Percentiles rank a stretch among this genome's conserved stretches.
Conservation (phyloP, 2,329 filamentous ascomycete genomes). For the Phoma sp. region DNA sequence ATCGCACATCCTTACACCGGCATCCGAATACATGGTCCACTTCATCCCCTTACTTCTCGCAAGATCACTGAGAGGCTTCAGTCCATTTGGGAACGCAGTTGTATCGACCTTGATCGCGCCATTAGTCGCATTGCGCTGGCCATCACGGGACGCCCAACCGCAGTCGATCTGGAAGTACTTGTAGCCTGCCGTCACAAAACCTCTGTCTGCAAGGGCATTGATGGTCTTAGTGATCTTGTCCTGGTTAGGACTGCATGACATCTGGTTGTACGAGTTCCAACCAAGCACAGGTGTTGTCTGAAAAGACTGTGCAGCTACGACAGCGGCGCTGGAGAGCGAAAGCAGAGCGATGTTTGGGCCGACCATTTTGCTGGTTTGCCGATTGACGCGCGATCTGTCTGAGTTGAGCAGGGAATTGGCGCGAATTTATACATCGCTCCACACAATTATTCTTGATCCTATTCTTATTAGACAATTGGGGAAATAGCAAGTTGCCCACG, state of each 20-base stretch:
- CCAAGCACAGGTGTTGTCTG: conserved; percentile 26
- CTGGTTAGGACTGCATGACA: conserved; percentile 23
- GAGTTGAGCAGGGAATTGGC: too few relatives aligned
- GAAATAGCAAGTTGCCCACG: too few relatives aligned
- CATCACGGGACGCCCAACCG: conserved; percentile 25
- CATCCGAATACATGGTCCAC: conserved; percentile 32
- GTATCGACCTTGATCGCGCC: conserved; percentile 23
- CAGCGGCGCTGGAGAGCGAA: conserved; percentile 17
- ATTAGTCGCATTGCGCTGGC: conserved; percentile 23
- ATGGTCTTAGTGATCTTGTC: conserved; percentile 25
- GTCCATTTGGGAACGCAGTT: conserved; percentile 21
- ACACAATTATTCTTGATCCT: too few relatives aligned
- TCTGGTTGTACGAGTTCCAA: conserved; percentile 30
- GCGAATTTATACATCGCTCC: too few relatives aligned
- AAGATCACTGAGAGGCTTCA: conserved; percentile 26
- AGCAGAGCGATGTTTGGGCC: conserved; percentile 23
- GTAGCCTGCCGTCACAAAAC: conserved; percentile 26
- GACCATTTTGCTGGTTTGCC: conserved; percentile 26
- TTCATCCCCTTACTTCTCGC: conserved; percentile 32
- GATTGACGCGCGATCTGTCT: too few relatives aligned
- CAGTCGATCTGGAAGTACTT: conserved; percentile 29
- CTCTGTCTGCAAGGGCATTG: conserved; percentile 24
- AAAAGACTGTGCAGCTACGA: conserved; percentile 22
- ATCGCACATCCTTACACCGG: conserved; percentile 29
- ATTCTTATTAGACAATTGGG: too few relatives aligned